Base-by-base conservation (phyloP, 805 yeast genomes). In the Candida hungchunana region DNA sequence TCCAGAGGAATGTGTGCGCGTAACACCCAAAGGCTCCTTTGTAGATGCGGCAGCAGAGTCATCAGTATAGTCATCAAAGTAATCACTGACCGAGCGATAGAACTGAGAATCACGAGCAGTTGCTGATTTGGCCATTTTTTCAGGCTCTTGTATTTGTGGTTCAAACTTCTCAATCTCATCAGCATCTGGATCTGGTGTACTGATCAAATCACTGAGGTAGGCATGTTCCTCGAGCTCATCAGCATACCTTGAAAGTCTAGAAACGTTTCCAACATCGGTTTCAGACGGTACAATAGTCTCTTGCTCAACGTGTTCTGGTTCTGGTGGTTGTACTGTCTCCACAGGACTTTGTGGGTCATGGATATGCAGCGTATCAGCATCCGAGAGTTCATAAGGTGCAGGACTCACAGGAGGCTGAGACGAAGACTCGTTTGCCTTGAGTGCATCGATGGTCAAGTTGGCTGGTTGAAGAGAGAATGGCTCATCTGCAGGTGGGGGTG, bases 1-100 rank as follows among this genome's bases (percentile, higher is more conserved):
- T 0, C 62, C 62, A 1, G 55, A 54, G 16, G 48, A 50, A 14
- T 33, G 46, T 2, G 36, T 40, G 31, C 46, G 42, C 6, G 33
- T 31, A 4, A 39, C 16, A 4, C 18, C 27, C 18, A 36, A 18
- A 4, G 14, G 29, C 10, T 29, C 33, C 15, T 27, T 20, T 18
- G 7, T n/a, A n/a, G n/a, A n/a, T n/a, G n/a, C n/a, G n/a, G n/a
- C n/a, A n/a, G 36, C 32, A 14, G 34, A 37, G 7, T 50, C 51
- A 26, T 50, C 50, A 1, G 49, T 42, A 30, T 49, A 47, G 29
- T 53, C 57, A 29, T 51, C 56, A 38, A 46, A 50, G 23, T 51
- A 53, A 31, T 50, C 56, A 30, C 40, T 44, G 9, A 50, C 50
- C 1, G 54, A 37, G 11, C 43, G 42, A 34, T 53, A 53, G 38